Evolutionary conservation across 116 monocot genomes (phyloP), one percentile per base, ranked within the genome.

Genomic region (Papilionanthe hybrid): DNA sequence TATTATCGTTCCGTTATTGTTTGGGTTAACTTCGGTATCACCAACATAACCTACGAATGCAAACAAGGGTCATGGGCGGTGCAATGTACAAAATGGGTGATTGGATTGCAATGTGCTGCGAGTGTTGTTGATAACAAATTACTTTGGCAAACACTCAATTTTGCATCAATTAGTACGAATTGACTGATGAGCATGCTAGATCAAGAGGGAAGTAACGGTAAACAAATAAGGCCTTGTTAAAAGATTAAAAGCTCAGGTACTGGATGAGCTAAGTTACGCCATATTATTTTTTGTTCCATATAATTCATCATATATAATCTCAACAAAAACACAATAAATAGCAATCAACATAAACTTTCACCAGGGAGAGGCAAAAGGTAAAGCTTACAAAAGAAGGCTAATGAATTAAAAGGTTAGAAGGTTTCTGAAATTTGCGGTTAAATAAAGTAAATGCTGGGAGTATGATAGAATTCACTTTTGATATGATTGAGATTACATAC

Each of bases 401-500:
- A 32, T 69, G 68, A 69, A 22, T 30, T 30, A 15, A 25, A n/a
- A 9, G 32, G 30, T 69, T 69, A 32, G 7, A 37, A 67, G 68
- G 28, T 69, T 60, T 1, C 32, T 69, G 23, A 69, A 69, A 69
- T 69, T 15, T 23, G 30, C 32, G 5, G 13, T 13, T 32, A 30
- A 69, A 1, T 9, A 69, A 69, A 69, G 68, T 12, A 32, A 15
- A 69, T 60, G 20, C 0, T 60, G 60, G 9, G 60, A 60, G 4
- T 9, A 60, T 15, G 7, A 60, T 60, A 22, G 1, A 15, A 69
- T 9, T 69, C 32, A 1, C 13, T 13, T 69, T 69, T 30, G 68
- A 30, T 69, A 69, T 30, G 15, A 69, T 69, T 30, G 37, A 44
- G 42, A 75, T 13, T 75, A 77, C 90, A 79, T 99, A 99, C 99